Evolutionary conservation across 2,329 filamentous ascomycete species (phyloP).

Genomic region (Penicillium sp.): DNA sequence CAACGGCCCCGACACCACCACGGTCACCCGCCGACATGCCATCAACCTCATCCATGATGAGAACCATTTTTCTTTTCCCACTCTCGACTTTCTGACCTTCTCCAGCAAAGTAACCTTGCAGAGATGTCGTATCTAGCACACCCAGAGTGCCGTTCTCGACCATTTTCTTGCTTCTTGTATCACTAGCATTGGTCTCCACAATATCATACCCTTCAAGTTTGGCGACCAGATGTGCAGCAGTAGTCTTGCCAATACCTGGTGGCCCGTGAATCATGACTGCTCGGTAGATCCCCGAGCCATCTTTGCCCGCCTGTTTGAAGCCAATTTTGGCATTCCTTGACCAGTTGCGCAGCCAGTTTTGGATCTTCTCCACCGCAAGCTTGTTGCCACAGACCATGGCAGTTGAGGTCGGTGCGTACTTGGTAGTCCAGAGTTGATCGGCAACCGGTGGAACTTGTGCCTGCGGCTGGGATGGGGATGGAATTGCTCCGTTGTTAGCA

Average conservation of each 20-base stretch:
- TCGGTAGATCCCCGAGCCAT: constrained; percentile 75
- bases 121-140: constrained; percentile 85
- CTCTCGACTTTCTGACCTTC: constrained; percentile 74
- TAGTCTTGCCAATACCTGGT: constrained; percentile 95
- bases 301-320: constrained; percentile 76
- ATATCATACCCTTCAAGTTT: constrained; percentile 91
- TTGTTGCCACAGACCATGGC: constrained; percentile 96
- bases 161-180: constrained; percentile 90
- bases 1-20: constrained; percentile 88
- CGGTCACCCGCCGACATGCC: constrained; percentile 97
- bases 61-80: constrained; percentile 83
- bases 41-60: constrained; percentile 99
- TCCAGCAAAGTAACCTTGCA: constrained; percentile 82
- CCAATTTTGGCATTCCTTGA: constrained; percentile 68
- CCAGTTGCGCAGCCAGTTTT: constrained; percentile 80
- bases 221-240: constrained; percentile 87
- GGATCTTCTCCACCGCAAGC: constrained; percentile 77
- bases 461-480: constrained; percentile 11
- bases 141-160: constrained; percentile 84
- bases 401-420: constrained; percentile 82
- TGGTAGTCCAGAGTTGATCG: constrained; percentile 80
- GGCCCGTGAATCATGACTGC: constrained; percentile 95
- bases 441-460: constrained; percentile 46
- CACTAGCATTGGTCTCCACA: constrained; percentile 91
- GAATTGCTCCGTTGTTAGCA: constrained; percentile 4